Base-by-base conservation (phyloP, 1,284 basidiomycete species). In the Apiotrichum domesticum region DNA sequence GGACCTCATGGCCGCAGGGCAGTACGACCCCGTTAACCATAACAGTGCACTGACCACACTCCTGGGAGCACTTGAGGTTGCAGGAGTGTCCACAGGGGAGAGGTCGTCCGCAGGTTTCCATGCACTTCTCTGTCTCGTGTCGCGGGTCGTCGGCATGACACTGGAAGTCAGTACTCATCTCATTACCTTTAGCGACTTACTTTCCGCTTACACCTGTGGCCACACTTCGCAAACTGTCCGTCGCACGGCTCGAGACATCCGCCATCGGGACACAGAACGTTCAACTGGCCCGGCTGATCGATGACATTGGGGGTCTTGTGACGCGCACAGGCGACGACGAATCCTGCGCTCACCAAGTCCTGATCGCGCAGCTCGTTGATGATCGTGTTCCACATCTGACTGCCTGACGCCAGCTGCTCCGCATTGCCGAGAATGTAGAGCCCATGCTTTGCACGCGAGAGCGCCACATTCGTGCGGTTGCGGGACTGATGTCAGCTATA, bases 361-460 rank as follows among this genome's bases (percentile, higher is more conserved):
- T 76, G 65, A 1, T 66, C 62, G 29, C 80, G 77, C n/a, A 88
- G 70, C 62, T 85, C 80, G 11, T 83, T 77, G 3, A 87, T 70
- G 14, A 89, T 77, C 0, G 70, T 72, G 0, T 67, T 64, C 88
- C 88, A 89, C 79, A 85, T 86, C 10, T 48, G 1, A 45, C 59
- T 63, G 37, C 48, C 39, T 1, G 40, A 39, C 0, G 65, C 57
- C 8, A 66, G 55, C 44, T 65, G 63, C 9, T 56, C 65, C 0
- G 84, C 81, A 57, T 88, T 87, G 11, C 87, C 87, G 3, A 89
- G 75, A 39, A 89, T 83, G 63, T 80, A 87, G 11, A 88, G 74
- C 3, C 87, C 87, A 58, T 88, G 81, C 47, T 82, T 80, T 4
- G 87, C 87, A 21, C 86, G 79, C 21, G 87, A 88, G n/a, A 89